These are phyloP conservation scores for Paramecium caudatum DNA, from an alignment of 73 alveolate genomes.

Conservation along the genomic window DNA sequence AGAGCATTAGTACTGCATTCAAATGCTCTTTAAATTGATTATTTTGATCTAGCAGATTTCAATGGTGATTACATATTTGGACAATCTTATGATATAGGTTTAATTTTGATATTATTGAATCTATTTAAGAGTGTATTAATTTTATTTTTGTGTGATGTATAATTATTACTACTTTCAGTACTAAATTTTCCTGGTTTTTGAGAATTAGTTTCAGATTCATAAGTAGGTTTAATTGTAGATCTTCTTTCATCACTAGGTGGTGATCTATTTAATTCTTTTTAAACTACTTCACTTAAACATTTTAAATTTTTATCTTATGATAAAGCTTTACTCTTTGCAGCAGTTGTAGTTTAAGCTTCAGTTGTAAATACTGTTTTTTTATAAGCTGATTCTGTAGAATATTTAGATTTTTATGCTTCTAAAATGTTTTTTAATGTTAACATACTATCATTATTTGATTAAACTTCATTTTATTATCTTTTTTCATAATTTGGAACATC, in stretches of 20 bases:
- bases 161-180: background rate
- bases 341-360: constrained; percentile 8
- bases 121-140: background rate
- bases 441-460: constrained; percentile 28
- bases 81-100: background rate
- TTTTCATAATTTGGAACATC: background rate
- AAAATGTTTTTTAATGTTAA: constrained; percentile 17
- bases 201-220: background rate
- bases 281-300: background rate
- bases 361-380: constrained; percentile 9
- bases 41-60: background rate
- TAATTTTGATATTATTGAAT: constrained; percentile 4
- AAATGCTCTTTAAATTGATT: background rate
- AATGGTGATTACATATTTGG: background rate
- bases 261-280: constrained; percentile 34
- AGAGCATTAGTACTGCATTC: background rate
- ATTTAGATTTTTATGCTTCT: constrained; percentile 8
- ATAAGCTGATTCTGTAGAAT: background rate
- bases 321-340: background rate
- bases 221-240: constrained; percentile 9
- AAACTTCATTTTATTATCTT: background rate
- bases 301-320: background rate
- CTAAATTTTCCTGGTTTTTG: constrained; percentile 10
- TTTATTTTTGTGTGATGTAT: background rate
- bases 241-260: constrained; percentile 51